Percentiles rank a stretch among this genome's conserved stretches.
Evolutionary conservation across 768 basidiomycete genomes (phyloP).

Genomic region (Russula ochroleuca): DNA sequence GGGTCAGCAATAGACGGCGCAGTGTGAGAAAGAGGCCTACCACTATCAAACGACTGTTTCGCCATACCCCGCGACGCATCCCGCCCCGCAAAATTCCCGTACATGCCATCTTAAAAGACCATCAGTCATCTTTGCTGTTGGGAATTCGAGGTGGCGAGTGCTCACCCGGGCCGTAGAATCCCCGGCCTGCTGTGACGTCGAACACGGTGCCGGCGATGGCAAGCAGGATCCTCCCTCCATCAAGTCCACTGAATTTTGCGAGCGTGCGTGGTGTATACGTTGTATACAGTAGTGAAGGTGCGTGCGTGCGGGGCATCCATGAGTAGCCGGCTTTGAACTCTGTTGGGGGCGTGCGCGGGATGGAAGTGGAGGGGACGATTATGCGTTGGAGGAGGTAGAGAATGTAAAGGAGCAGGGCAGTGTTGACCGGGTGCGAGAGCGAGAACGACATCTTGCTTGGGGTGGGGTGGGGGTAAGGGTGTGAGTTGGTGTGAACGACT

Average conservation of each 20-base stretch:
- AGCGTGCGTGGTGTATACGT: slow-evolving; percentile 78
- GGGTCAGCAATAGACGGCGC: slow-evolving; percentile 6
- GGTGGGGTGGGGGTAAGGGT: too few species aligned
- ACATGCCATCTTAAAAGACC: slow-evolving; percentile 73
- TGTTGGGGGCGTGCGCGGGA: slow-evolving; percentile 48
- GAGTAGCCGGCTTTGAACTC: slow-evolving; percentile 84
- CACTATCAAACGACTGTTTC: slow-evolving; percentile 92
- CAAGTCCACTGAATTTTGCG: slow-evolving; percentile 56
- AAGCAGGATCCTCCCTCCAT: slow-evolving; percentile 71
- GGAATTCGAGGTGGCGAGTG: neutral
- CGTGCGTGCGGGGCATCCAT: slow-evolving; percentile 85
- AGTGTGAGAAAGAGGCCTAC: slow-evolving; percentile 41
- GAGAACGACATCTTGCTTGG: slow-evolving; percentile 39
- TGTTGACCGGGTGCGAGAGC: slow-evolving; percentile 71
- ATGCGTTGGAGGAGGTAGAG: slow-evolving; percentile 73
- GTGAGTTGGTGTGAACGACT: neutral
- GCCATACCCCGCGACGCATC: slow-evolving; percentile 98
- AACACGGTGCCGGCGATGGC: slow-evolving; percentile 88
- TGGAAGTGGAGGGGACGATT: slow-evolving; percentile 59
- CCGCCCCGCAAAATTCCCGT: slow-evolving; percentile 95
- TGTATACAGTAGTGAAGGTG: slow-evolving; percentile 73
- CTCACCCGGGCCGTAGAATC: slow-evolving; percentile 94
- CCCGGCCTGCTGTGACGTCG: slow-evolving; percentile 84
- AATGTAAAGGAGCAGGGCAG: slow-evolving; percentile 72
- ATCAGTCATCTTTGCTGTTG: neutral